These are phyloP conservation scores for Isochrysis galbana DNA, from an alignment of 78 protist genomes.

Conservation along the genomic window DNA sequence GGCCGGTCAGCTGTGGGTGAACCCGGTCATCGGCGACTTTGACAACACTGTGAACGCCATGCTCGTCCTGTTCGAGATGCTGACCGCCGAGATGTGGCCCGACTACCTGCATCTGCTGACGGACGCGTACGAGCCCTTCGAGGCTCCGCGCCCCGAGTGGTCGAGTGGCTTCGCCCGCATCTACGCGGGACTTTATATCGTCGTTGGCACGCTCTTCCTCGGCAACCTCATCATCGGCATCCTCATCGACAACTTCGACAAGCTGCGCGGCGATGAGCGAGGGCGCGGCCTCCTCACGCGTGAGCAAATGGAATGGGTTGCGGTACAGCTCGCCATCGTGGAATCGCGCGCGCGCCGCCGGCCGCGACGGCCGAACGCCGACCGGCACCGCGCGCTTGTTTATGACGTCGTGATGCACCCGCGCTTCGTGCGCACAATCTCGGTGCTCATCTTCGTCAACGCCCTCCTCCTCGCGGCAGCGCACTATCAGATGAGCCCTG, in stretches of 20 bases:
- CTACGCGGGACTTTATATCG: neutral
- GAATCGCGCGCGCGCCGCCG: neutral
- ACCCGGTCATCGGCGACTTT: neutral
- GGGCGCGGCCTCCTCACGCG: neutral
- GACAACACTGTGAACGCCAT: neutral
- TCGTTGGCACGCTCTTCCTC: neutral
- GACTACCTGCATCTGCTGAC: neutral
- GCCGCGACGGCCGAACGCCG: neutral
- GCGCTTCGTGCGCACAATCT: neutral
- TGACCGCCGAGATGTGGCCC: conserved; percentile 33
- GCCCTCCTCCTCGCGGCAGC: neutral
- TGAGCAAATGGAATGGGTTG: conserved; percentile 31
- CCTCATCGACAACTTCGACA: neutral
- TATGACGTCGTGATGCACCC: neutral
- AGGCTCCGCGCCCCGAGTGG: neutral
- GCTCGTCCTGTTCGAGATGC: conserved; percentile 16
- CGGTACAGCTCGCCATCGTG: neutral
- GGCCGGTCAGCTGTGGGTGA: neutral
- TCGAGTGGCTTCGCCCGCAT: neutral
- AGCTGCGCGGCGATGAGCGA: neutral
- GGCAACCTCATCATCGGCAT: neutral
- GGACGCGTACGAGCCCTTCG: neutral
- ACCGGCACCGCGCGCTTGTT: neutral
- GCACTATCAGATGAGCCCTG: neutral
- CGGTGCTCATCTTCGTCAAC: neutral